Conservation (phyloP, 225 moss, liverwort and hornwort genomes). For the Rhytidiadelphus loreus region DNA sequence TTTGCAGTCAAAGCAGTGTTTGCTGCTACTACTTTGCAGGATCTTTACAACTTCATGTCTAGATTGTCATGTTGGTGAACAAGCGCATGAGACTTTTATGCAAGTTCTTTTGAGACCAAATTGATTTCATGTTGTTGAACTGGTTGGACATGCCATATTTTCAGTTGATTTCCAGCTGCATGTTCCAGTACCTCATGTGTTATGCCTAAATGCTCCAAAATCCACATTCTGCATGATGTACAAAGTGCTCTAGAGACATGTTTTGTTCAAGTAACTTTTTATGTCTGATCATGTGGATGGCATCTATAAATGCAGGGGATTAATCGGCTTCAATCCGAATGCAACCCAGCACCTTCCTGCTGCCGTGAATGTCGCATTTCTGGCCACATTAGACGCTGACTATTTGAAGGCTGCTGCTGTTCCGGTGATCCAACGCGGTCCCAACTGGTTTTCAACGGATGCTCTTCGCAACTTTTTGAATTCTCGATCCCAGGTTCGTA, state of each 20-base stretch:
- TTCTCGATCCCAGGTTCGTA: too few species aligned
- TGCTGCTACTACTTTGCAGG: neutral
- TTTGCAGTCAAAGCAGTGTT: neutral
- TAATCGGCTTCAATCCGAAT: constrained; percentile 50
- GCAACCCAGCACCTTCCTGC: constrained; percentile 53
- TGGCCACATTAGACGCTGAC: constrained; percentile 42
- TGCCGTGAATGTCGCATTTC: constrained; percentile 37
- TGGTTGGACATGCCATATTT: neutral
- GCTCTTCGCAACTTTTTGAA: too few species aligned
- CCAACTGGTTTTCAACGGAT: constrained; percentile 1
- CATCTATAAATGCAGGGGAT: constrained; percentile 25
- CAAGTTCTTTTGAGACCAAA: too few species aligned
- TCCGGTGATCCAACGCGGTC: constrained; percentile 51
- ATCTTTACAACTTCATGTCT: neutral
- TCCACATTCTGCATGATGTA: too few species aligned
- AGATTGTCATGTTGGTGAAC: neutral
- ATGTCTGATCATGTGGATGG: neutral
- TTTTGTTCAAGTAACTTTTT: neutral
- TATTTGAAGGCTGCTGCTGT: constrained; percentile 43
- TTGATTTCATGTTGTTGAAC: neutral
- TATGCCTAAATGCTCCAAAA: too few species aligned
- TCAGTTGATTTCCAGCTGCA: neutral
- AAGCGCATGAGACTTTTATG: neutral
- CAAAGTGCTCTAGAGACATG: too few species aligned
- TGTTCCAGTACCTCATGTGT: neutral